Conservation (phyloP, 768 basidiomycete species). For the Rhodotorula diobovata region DNA sequence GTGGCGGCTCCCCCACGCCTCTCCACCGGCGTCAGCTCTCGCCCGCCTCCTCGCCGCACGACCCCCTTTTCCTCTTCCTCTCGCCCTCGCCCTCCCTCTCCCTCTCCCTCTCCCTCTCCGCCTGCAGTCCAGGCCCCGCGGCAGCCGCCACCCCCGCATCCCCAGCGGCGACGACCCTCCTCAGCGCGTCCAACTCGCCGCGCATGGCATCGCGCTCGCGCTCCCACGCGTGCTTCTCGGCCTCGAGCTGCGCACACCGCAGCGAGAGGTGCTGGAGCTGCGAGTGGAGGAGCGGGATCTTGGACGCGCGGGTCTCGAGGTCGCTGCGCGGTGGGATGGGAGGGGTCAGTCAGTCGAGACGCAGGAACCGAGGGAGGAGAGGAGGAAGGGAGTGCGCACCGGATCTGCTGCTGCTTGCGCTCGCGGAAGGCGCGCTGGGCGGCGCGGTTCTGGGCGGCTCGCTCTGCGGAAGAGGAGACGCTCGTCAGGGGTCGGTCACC, state of each 20-base stretch:
- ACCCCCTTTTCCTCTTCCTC: too few species aligned
- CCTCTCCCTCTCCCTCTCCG: background rate
- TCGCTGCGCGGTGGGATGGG: background rate
- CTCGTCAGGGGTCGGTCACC: background rate
- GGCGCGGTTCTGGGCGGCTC: conserved; percentile 94
- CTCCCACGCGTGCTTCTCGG: background rate
- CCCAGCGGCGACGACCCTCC: background rate
- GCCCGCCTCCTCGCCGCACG: too few species aligned
- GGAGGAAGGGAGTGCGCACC: conserved; percentile 43
- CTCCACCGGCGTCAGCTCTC: too few species aligned
- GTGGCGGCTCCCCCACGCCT: too few species aligned
- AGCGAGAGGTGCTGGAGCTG: background rate
- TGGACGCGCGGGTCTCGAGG: background rate
- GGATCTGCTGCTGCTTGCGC: conserved; percentile 92
- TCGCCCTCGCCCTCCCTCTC: background rate
- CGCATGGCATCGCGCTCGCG: background rate
- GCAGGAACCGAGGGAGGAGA: background rate
- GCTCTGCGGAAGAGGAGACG: conserved; percentile 42
- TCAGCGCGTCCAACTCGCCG: background rate
- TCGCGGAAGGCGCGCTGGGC: conserved; percentile 96
- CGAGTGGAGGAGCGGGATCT: background rate
- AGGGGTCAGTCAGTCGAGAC: background rate
- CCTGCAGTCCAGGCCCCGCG: background rate
- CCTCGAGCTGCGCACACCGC: background rate
- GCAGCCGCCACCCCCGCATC: background rate